Evolutionary conservation across 2,329 filamentous ascomycete species (phyloP).

Genomic region (Sporothrix luriei): DNA sequence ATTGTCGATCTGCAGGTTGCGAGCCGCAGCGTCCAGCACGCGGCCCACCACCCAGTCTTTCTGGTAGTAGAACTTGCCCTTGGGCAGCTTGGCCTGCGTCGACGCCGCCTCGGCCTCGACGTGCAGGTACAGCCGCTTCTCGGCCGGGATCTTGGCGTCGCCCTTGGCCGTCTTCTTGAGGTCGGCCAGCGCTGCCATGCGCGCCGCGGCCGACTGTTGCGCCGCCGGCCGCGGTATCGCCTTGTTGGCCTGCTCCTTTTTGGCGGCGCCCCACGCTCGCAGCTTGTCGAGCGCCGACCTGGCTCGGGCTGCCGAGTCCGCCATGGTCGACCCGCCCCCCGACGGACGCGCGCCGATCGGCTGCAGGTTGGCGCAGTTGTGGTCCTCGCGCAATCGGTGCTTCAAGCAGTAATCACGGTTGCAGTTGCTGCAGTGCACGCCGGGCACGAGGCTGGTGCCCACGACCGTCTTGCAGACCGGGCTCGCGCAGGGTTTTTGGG

Average conservation of each 20-base stretch:
- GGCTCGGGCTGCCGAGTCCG: constrained; percentile 64
- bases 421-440: constrained; percentile 71
- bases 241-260: constrained; percentile 64
- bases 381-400: constrained; percentile 76
- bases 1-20: constrained; percentile 76
- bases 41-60: constrained; percentile 88
- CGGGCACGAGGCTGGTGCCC: constrained; percentile 67
- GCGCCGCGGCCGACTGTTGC: constrained; percentile 58
- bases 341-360: constrained; percentile 54
- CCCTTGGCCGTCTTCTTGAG: constrained; percentile 90
- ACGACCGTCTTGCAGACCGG: constrained; percentile 69
- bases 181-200: constrained; percentile 69
- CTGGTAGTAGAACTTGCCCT: constrained; percentile 77
- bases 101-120: constrained; percentile 90
- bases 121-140: constrained; percentile 87
- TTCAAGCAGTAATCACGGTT: constrained; percentile 76
- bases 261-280: constrained; percentile 76
- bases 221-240: constrained; percentile 60
- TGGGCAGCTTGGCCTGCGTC: constrained; percentile 78
- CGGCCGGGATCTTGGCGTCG: constrained; percentile 74
- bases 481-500: constrained; percentile 69
- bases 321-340: constrained; percentile 40
- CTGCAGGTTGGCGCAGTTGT: constrained; percentile 78
- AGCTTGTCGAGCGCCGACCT: constrained; percentile 75
- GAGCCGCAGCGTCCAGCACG: constrained; percentile 76